Evolutionary conservation across 306 rosid genomes (phyloP), one percentile per base, ranked within the genome.

Genomic region (Argentina anserina): DNA sequence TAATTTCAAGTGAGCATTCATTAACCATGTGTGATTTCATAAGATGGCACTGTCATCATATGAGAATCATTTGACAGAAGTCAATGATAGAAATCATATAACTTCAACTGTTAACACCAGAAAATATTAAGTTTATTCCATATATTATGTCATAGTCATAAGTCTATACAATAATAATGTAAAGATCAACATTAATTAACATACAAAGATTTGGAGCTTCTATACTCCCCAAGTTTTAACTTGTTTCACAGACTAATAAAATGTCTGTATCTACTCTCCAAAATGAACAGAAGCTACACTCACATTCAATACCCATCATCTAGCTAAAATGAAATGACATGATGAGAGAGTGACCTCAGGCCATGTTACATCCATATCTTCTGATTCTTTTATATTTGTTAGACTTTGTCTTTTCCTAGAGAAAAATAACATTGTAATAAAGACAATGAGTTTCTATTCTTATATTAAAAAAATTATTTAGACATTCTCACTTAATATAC

Each of bases 381-480:
- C 29, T 36, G 58, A 76, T 75, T 76, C 21, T 65, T 63, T 2
- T 36, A 36, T 21, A 68, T 68, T 41, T 55, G 52, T 12, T 45
- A 41, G 78, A 65, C 50, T 69, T 69, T 74, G 81, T 80, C 78
- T 80, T 67, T 50, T 67, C 37, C 42, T 8, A 41, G 20, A 73
- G 58, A 49, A 52, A 52, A 7, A 20, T 10, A 36, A 2, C 33
- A 5, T 68, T 68, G 41, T 67, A 29, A 45, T n/a, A n/a, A n/a
- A n/a, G n/a, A n/a, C n/a, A n/a, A n/a, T n/a, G n/a, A n/a, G n/a
- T n/a, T n/a, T n/a, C n/a, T n/a, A n/a, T n/a, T n/a, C n/a, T n/a
- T n/a, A n/a, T n/a, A n/a, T n/a, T n/a, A n/a, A n/a, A n/a, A n/a
- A n/a, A n/a, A n/a, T n/a, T n/a, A n/a, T n/a, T n/a, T n/a, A n/a